These are phyloP conservation scores for Trichocomaceae sp. DNA, from an alignment of 2,329 filamentous ascomycete species.

Conservation along the genomic window DNA sequence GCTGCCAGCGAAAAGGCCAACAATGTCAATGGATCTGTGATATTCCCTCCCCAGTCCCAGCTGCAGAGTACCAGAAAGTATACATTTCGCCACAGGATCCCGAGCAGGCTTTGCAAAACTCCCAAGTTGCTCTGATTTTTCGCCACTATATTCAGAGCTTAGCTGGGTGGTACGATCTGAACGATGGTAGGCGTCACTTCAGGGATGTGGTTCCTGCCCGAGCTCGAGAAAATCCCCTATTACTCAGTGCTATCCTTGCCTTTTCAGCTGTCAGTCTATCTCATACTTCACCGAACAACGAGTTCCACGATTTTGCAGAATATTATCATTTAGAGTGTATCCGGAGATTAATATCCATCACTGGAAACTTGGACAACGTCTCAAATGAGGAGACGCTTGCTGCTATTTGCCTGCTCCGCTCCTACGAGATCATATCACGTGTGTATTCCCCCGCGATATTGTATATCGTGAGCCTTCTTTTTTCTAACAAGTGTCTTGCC, in stretches of 20 bases:
- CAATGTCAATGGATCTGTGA: neutral
- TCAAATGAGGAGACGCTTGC: slow-evolving; percentile 37
- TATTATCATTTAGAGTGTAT: slow-evolving; percentile 40
- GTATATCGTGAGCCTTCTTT: neutral
- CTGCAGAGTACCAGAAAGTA: slow-evolving; percentile 22
- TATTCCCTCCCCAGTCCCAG: neutral
- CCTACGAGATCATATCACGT: slow-evolving; percentile 46
- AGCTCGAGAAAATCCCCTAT: slow-evolving; percentile 36
- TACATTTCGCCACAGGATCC: neutral
- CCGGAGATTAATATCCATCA: slow-evolving; percentile 34
- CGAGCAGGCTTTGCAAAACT: neutral
- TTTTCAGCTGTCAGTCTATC: slow-evolving; percentile 40
- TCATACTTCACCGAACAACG: slow-evolving; percentile 18
- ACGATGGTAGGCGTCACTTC: slow-evolving; percentile 35
- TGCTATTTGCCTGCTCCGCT: slow-evolving; percentile 43
- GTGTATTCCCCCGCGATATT: slow-evolving; percentile 9
- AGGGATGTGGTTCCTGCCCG: slow-evolving; percentile 28
- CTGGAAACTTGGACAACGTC: slow-evolving; percentile 24
- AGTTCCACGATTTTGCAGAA: slow-evolving; percentile 25
- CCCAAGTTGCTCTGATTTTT: slow-evolving; percentile 23
- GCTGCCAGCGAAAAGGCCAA: neutral
- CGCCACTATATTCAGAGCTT: slow-evolving; percentile 34
- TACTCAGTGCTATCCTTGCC: slow-evolving; percentile 43
- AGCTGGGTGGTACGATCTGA: slow-evolving; percentile 46
- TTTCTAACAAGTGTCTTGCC: neutral